These are phyloP conservation scores for Alternaria longipes DNA, from an alignment of 2,329 filamentous ascomycete species.

Conservation along the genomic window DNA sequence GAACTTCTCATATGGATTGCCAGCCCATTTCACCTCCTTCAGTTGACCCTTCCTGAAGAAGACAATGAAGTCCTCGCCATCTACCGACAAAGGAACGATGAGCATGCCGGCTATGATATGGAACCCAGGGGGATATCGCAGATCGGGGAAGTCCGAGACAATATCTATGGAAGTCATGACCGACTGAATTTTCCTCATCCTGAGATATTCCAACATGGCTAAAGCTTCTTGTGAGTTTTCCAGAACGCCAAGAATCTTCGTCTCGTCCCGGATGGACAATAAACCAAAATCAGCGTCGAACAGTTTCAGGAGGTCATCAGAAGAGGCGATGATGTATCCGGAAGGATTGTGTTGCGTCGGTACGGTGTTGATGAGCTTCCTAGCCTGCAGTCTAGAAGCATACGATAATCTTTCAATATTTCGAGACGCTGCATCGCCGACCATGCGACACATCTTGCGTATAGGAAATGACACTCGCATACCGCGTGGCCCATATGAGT, in stretches of 20 bases:
- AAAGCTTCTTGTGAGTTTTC: slow-evolving; percentile 83
- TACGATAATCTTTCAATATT: slow-evolving; percentile 91
- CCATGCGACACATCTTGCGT: slow-evolving; percentile 87
- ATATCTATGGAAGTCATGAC: slow-evolving; percentile 83
- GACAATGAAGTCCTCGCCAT: slow-evolving; percentile 85
- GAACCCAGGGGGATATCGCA: slow-evolving; percentile 82
- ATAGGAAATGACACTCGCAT: slow-evolving; percentile 95
- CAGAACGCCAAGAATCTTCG: slow-evolving; percentile 80
- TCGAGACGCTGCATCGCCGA: slow-evolving; percentile 84
- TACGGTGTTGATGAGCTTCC: slow-evolving; percentile 87
- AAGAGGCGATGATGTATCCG: slow-evolving; percentile 89
- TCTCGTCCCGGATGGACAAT: slow-evolving; percentile 85
- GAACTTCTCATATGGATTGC: slow-evolving; percentile 83
- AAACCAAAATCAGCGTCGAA: slow-evolving; percentile 90
- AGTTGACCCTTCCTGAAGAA: slow-evolving; percentile 84
- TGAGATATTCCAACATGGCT: slow-evolving; percentile 84
- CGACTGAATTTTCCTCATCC: slow-evolving; percentile 76
- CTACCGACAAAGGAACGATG: slow-evolving; percentile 79
- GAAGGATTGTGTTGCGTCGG: slow-evolving; percentile 83
- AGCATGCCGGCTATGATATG: slow-evolving; percentile 79
- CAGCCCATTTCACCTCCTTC: slow-evolving; percentile 84
- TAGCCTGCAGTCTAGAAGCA: slow-evolving; percentile 81
- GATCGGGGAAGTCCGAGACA: slow-evolving; percentile 78
- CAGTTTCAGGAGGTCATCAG: slow-evolving; percentile 81
- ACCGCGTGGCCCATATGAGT: slow-evolving; percentile 77